A percentile compares a stretch with the other conserved stretches of the same genome.
These are phyloP conservation scores for Blastocystis sp. DNA, from an alignment of 352 stramenopile genomes.

Conservation along the genomic window DNA sequence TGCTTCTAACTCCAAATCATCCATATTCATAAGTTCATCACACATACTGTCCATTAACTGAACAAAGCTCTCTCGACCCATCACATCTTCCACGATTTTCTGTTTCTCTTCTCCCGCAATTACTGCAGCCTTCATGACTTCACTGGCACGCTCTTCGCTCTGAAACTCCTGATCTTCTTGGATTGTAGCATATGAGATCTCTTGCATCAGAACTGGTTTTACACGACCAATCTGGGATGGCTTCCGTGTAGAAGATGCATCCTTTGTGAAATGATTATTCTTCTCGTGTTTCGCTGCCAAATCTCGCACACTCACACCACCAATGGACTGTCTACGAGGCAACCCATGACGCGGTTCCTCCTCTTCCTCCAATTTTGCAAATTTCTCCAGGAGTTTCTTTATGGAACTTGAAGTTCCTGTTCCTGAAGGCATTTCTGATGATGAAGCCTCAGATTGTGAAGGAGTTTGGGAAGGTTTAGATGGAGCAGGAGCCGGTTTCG, in stretches of 20 bases:
- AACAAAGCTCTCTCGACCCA: conserved; percentile 1
- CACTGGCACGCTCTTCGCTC: background rate
- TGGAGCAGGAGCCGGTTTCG: background rate
- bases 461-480: background rate
- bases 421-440: background rate
- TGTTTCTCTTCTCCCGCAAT: background rate
- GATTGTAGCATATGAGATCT: conserved; percentile 30
- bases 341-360: background rate
- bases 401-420: background rate
- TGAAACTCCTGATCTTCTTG: conserved; percentile 15
- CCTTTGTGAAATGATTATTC: background rate
- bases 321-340: conserved; percentile 42
- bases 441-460: too few species aligned
- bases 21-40: conserved; percentile 15
- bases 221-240: background rate
- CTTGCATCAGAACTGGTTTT: conserved; percentile 44
- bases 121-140: background rate
- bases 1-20: background rate
- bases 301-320: background rate
- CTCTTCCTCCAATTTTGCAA: background rate
- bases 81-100: background rate
- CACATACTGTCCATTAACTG: conserved; percentile 18
- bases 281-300: conserved; percentile 46
- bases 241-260: background rate
- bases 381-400: background rate